Conservation (phyloP, 192 early-diverging fungal species). For the Allomyces javanicus region DNA sequence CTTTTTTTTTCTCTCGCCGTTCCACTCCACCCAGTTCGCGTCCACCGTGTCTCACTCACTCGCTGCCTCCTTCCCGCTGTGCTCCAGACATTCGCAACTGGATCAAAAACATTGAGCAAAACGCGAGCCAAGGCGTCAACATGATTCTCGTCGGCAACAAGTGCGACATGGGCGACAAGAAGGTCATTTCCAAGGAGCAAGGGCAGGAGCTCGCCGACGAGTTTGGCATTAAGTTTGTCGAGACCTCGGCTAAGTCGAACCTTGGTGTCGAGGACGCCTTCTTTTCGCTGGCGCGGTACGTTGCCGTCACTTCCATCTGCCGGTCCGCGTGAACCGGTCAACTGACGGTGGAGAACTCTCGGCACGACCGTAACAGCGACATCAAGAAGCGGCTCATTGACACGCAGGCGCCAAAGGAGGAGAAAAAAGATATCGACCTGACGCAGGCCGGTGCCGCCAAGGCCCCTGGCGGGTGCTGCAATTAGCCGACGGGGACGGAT, state of each 20-base stretch:
- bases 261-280: slow-evolving; percentile 95
- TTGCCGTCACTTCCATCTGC: slow-evolving; percentile 1
- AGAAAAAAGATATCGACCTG: no score
- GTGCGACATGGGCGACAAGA: slow-evolving; percentile 91
- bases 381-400: slow-evolving; percentile 98
- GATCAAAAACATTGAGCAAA: slow-evolving; percentile 99
- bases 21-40: neutral
- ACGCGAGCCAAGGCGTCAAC: slow-evolving; percentile 96
- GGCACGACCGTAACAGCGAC: slow-evolving; percentile 34
- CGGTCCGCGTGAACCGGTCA: neutral
- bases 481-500: no score
- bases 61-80: neutral
- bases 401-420: slow-evolving; percentile 22
- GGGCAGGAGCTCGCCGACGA: slow-evolving; percentile 89
- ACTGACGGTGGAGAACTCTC: neutral
- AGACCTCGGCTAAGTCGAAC: slow-evolving; percentile 97
- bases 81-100: slow-evolving; percentile 89
- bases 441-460: no score
- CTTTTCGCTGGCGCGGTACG: slow-evolving; percentile 73
- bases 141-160: slow-evolving; percentile 99
- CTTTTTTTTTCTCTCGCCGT: slow-evolving; percentile 5
- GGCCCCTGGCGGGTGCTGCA: no score
- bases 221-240: slow-evolving; percentile 84
- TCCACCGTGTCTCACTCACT: neutral
- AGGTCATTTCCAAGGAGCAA: slow-evolving; percentile 84